Conservation (phyloP, 768 basidiomycete species). For the Leccinum sublutescens region DNA sequence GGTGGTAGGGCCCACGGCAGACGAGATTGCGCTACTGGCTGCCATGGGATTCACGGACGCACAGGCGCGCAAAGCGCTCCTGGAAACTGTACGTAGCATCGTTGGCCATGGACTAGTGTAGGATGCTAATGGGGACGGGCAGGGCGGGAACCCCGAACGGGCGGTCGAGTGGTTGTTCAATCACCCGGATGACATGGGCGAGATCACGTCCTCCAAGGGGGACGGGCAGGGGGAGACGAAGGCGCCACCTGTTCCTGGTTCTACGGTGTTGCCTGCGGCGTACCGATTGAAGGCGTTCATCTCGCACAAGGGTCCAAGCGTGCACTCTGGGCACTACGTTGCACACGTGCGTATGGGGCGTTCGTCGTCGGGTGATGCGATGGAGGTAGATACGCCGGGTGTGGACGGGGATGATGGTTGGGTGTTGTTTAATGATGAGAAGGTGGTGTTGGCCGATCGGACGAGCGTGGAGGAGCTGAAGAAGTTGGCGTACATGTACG, state of each 20-base stretch:
- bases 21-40: conserved; percentile 67
- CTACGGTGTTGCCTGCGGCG: conserved; percentile 61
- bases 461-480: conserved; percentile 81
- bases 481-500: conserved; percentile 87
- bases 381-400: conserved; percentile 22
- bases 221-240: conserved; percentile 19
- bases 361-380: conserved; percentile 13
- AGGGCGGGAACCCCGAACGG: conserved; percentile 76
- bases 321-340: conserved; percentile 94
- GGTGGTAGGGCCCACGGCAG: conserved; percentile 58
- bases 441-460: conserved; percentile 85
- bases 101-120: neutral
- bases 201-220: conserved; percentile 39
- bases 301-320: conserved; percentile 94
- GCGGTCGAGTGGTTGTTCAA: conserved; percentile 97
- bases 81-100: conserved; percentile 66
- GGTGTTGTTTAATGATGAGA: conserved; percentile 96
- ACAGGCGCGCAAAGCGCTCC: conserved; percentile 84
- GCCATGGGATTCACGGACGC: conserved; percentile 92
- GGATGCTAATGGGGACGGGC: neutral
- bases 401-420: conserved; percentile 47
- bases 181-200: conserved; percentile 84
- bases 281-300: conserved; percentile 92
- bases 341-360: conserved; percentile 58
- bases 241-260: conserved; percentile 43